Evolutionary conservation across 768 basidiomycete genomes (phyloP).

Genomic region (Leccinum imitatum): DNA sequence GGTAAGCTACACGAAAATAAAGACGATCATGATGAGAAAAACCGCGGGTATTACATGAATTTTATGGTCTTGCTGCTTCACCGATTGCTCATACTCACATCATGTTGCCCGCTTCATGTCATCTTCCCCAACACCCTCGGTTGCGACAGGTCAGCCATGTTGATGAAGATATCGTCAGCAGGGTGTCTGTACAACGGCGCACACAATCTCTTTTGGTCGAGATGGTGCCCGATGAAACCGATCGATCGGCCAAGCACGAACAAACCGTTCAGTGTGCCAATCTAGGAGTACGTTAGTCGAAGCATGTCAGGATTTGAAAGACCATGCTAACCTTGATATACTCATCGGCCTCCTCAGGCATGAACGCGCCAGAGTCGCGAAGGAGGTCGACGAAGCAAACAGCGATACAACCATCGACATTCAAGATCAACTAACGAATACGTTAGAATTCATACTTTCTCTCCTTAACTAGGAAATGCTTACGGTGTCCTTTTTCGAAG

Average conservation of each 20-base stretch:
- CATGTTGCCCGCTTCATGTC: constrained; percentile 4
- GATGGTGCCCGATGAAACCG: constrained; percentile 95
- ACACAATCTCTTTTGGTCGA: constrained; percentile 94
- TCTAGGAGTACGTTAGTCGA: constrained; percentile 36
- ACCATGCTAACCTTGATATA: constrained; percentile 71
- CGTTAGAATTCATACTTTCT: constrained; percentile 1
- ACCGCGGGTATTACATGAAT: constrained; percentile 19
- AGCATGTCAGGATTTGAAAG: not conserved
- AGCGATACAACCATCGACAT: constrained; percentile 94
- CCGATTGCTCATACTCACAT: constrained; percentile 24
- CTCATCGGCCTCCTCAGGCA: constrained; percentile 92
- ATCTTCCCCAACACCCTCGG: constrained; percentile 69
- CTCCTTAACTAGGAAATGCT: constrained; percentile 3
- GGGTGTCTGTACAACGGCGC: constrained; percentile 94
- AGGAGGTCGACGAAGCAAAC: constrained; percentile 96
- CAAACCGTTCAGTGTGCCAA: constrained; percentile 92
- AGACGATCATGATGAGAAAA: not conserved
- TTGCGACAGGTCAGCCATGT: constrained; percentile 83
- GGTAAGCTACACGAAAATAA: not conserved
- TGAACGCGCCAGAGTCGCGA: constrained; percentile 91
- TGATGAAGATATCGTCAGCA: constrained; percentile 94
- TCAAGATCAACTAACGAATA: constrained; percentile 72
- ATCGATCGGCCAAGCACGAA: constrained; percentile 98
- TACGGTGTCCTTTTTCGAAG: constrained; percentile 95
- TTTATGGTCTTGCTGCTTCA: not conserved